These are phyloP conservation scores for Xylaria grammica DNA, from an alignment of 495 filamentous ascomycete species.

Conservation along the genomic window DNA sequence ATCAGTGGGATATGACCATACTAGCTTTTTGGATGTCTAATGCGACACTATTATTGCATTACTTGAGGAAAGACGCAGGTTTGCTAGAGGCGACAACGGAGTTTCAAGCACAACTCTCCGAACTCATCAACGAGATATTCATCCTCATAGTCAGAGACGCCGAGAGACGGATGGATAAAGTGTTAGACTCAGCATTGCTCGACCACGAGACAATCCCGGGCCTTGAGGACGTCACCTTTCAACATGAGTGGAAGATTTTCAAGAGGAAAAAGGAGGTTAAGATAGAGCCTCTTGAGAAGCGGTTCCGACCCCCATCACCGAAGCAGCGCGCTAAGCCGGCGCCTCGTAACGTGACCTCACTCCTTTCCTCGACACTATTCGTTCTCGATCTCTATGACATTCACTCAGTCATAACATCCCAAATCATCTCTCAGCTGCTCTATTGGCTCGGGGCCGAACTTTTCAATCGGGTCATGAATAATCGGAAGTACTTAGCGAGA, in stretches of 20 bases:
- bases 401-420: constrained; percentile 92
- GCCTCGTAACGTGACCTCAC: constrained; percentile 94
- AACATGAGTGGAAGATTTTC: constrained; percentile 98
- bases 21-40: constrained; percentile 99
- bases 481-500: constrained; percentile 89
- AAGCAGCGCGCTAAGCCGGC: constrained; percentile 89
- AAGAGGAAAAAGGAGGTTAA: constrained; percentile 86
- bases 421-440: constrained; percentile 89
- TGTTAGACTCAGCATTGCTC: constrained; percentile 88
- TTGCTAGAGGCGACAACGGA: constrained; percentile 81
- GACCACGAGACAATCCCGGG: constrained; percentile 98
- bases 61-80: constrained; percentile 91
- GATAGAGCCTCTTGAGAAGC: constrained; percentile 85
- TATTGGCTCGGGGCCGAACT: constrained; percentile 97
- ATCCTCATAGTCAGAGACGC: constrained; percentile 98
- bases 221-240: constrained; percentile 94
- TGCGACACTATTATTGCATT: constrained; percentile 91
- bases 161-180: constrained; percentile 96
- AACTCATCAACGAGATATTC: constrained; percentile 98
- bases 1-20: constrained; percentile 99
- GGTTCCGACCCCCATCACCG: constrained; percentile 92
- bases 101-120: constrained; percentile 91
- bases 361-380: constrained; percentile 95
- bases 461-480: constrained; percentile 98
- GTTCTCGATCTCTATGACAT: constrained; percentile 98